phyloP scores from a whole-genome alignment of 2,329 filamentous ascomycete genomes.

The Aspergillus piperis region DNA sequence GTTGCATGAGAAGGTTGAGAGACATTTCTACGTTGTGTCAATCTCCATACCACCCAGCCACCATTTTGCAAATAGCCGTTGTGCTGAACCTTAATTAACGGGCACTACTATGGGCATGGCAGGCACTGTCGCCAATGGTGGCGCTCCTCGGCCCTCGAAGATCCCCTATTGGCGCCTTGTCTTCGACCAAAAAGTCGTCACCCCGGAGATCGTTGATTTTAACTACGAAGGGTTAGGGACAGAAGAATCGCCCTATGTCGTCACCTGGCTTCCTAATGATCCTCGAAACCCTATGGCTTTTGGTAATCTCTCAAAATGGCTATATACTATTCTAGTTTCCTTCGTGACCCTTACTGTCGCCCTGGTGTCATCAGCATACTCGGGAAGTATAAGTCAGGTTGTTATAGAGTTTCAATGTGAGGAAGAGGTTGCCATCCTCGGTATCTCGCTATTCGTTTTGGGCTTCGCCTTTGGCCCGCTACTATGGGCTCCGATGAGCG shows the following conservation, averaged over 20 bases:
- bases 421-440: slow-evolving; percentile 43
- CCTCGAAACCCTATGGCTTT: slow-evolving; percentile 46
- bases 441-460: slow-evolving; percentile 50
- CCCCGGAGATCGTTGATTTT: slow-evolving; percentile 37
- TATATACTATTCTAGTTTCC: slow-evolving; percentile 40
- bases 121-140: not conserved
- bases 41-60: not conserved
- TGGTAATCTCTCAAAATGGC: slow-evolving; percentile 40
- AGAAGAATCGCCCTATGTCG: slow-evolving; percentile 45
- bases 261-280: slow-evolving; percentile 48
- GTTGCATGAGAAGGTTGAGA: not conserved
- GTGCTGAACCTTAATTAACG: not conserved
- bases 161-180: slow-evolving; percentile 41
- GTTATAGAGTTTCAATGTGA: slow-evolving; percentile 37
- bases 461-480: slow-evolving; percentile 51
- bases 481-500: slow-evolving; percentile 46
- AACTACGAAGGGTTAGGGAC: slow-evolving; percentile 43
- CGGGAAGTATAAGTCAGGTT: slow-evolving; percentile 41
- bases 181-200: slow-evolving; percentile 35
- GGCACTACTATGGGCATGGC: not conserved
- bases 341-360: slow-evolving; percentile 46
- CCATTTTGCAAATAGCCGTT: not conserved
- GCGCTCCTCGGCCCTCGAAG: slow-evolving; percentile 18
- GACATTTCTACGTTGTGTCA: not conserved
- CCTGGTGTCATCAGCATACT: slow-evolving; percentile 47